Conservation (phyloP, 2,329 filamentous ascomycete genomes). For the Oidium heveae region DNA sequence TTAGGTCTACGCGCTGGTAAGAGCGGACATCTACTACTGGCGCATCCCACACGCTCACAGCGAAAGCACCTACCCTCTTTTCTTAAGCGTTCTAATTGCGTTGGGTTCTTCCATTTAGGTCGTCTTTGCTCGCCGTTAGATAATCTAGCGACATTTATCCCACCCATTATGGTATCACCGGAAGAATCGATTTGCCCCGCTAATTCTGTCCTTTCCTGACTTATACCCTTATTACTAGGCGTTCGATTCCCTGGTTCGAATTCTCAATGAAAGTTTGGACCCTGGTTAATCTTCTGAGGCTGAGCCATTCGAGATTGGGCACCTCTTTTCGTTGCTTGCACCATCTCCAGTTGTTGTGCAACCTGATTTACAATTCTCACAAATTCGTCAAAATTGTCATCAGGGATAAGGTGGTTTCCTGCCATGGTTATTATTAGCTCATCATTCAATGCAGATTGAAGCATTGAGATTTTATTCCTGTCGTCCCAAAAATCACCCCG, state of each 20-base stretch:
- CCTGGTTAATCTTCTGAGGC: too few relatives aligned
- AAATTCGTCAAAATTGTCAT: neutral
- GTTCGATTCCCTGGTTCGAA: too few relatives aligned
- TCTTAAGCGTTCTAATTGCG: neutral
- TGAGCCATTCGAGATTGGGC: too few relatives aligned
- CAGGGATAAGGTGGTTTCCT: neutral
- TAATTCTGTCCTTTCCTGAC: too few relatives aligned
- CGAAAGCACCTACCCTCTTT: neutral
- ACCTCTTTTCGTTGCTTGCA: too few relatives aligned
- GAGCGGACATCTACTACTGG: neutral
- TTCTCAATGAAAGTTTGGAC: too few relatives aligned
- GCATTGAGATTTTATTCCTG: too few relatives aligned
- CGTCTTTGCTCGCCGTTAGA: neutral
- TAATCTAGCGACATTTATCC: too few relatives aligned
- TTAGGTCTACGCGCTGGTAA: neutral
- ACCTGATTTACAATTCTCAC: neutral
- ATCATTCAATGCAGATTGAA: neutral
- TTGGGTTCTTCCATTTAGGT: neutral
- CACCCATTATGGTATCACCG: too few relatives aligned
- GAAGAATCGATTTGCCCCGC: too few relatives aligned
- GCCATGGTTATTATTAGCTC: neutral
- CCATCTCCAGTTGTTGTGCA: neutral
- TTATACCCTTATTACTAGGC: too few relatives aligned
- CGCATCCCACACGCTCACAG: neutral
- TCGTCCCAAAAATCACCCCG: too few relatives aligned